Evolutionary conservation across 345 rosid genomes (phyloP), one percentile per base, ranked within the genome.

Genomic region (Odontarrhena argentea): DNA sequence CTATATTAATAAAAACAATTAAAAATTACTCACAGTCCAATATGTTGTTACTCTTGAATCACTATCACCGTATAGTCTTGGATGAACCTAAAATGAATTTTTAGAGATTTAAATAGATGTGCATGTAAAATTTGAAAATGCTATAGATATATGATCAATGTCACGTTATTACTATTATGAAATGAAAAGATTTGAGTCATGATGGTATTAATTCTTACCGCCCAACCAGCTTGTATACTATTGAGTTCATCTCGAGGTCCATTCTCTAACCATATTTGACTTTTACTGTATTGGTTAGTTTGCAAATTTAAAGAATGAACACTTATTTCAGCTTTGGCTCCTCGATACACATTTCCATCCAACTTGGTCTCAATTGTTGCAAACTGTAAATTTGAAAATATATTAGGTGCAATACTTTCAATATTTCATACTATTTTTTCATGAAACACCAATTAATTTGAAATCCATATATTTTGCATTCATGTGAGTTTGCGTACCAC

Each of bases 201-300:
- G 35, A 35, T 13, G 10, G 9, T n/a, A 67, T 18, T 5, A 8
- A 64, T n/a, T n/a, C 58, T 55, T 49, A 72, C 66, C 12, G 71
- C 54, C 76, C 71, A 72, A 34, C 76, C 76, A 57, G 35, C 64
- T 55, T 72, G 71, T 28, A 72, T 57, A 48, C 66, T 72, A 56
- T 72, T 72, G 38, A 55, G 30, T 71, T 71, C 51, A 47, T 0
- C 32, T 18, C 0, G 3, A 38, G 37, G 52, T 38, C 76, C 76
- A 64, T 64, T 72, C 13, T 72, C 76, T 22, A 72, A 4, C 70
- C 70, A 72, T 0, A 72, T 72, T 55, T 63, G 52, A 47, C 70
- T 48, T 48, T 56, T 65, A 56, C 76, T 72, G 18, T 8, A 28
- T 32, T 72, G 65, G 18, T 34, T 4, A 10, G 4, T 14, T 61